Conservation (phyloP, 2,329 filamentous ascomycete genomes). For the Neonectria ditissima region DNA sequence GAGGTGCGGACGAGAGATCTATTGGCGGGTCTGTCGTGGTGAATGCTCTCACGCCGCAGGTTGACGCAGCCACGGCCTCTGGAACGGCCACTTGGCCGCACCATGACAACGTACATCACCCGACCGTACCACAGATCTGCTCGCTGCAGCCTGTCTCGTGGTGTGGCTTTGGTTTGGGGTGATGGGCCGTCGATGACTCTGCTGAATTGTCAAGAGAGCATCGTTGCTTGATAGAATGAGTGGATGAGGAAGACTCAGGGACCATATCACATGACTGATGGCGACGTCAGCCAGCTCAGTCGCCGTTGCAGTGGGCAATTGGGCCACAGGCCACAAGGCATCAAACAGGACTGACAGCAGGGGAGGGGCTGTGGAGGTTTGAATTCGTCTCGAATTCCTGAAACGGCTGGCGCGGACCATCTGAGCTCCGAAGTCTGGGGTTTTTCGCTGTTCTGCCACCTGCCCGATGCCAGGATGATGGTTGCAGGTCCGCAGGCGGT, state of each 20-base stretch:
- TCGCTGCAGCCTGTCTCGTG: constrained; percentile 1
- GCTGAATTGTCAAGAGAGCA: neutral
- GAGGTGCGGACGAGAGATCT: constrained; percentile 24
- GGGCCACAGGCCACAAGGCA: neutral
- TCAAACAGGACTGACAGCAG: constrained; percentile 1
- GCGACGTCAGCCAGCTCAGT: neutral
- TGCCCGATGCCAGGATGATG: neutral
- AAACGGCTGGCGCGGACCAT: constrained; percentile 17
- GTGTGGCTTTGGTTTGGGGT: neutral
- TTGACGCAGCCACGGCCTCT: constrained; percentile 20
- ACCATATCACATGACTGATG: constrained; percentile 11
- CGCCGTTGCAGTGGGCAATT: neutral
- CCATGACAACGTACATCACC: constrained; percentile 2
- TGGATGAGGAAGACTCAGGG: neutral
- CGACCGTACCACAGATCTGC: constrained; percentile 8
- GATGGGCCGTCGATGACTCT: neutral
- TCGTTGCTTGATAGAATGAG: neutral
- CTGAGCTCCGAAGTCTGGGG: constrained; percentile 10
- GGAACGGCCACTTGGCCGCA: constrained; percentile 10
- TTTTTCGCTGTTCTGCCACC: neutral
- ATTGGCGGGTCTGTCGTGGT: constrained; percentile 30
- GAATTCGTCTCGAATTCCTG: constrained; percentile 5
- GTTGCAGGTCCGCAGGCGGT: neutral
- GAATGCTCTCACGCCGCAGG: constrained; percentile 27
- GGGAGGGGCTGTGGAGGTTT: neutral